Conservation (phyloP, 2,329 filamentous ascomycete genomes). For the Aspergillus amoenus region DNA sequence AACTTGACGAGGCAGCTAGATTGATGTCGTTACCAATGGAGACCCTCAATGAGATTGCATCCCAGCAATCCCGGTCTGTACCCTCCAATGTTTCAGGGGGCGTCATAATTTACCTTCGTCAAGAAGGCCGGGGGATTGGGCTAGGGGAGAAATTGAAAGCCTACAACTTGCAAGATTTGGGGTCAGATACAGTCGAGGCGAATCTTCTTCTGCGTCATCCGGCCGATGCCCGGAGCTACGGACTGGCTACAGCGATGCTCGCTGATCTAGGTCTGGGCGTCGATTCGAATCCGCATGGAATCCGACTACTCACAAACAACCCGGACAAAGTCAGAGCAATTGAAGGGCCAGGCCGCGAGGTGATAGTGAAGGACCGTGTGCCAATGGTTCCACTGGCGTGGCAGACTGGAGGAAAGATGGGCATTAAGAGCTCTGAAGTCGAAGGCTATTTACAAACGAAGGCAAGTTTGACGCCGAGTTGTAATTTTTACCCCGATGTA, state of each 20-base stretch:
- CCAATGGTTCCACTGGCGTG: slow-evolving; percentile 95
- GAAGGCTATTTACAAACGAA: slow-evolving; percentile 95
- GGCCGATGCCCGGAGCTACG: slow-evolving; percentile 91
- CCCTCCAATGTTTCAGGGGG: slow-evolving; percentile 66
- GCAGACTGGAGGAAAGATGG: slow-evolving; percentile 73
- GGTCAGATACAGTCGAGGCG: slow-evolving; percentile 96
- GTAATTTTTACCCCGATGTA: not conserved
- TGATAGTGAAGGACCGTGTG: slow-evolving; percentile 84
- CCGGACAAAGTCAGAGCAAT: slow-evolving; percentile 95
- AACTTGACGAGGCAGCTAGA: slow-evolving; percentile 91
- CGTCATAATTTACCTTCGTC: slow-evolving; percentile 91
- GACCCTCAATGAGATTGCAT: slow-evolving; percentile 28
- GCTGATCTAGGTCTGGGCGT: slow-evolving; percentile 73
- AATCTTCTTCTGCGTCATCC: slow-evolving; percentile 89
- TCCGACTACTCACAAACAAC: slow-evolving; percentile 90
- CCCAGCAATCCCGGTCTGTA: slow-evolving; percentile 25
- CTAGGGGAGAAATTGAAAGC: slow-evolving; percentile 95
- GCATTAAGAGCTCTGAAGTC: slow-evolving; percentile 83
- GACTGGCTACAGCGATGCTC: slow-evolving; percentile 93
- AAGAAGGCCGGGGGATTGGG: slow-evolving; percentile 94
- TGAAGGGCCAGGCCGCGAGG: slow-evolving; percentile 84
- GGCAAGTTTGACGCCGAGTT: slow-evolving; percentile 53
- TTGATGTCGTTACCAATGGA: slow-evolving; percentile 73
- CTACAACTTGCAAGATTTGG: slow-evolving; percentile 95
- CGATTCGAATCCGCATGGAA: slow-evolving; percentile 59